Evolutionary conservation across 2,329 filamentous ascomycete genomes (phyloP).

Genomic region (Alternaria postmessia): DNA sequence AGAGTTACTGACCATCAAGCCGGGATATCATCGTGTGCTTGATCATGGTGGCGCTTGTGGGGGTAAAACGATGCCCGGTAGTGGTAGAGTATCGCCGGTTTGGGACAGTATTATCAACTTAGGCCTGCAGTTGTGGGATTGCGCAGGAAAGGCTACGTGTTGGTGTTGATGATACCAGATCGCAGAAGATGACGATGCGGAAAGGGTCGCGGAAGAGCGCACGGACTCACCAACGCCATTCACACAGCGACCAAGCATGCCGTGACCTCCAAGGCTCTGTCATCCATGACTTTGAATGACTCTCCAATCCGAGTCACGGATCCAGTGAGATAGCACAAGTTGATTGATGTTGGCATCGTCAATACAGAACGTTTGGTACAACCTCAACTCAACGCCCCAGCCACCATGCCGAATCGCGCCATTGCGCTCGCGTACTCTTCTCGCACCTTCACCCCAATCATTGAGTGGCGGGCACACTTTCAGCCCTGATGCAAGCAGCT

Average conservation of each 20-base stretch:
- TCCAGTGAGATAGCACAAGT: background rate
- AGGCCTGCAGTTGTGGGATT: background rate
- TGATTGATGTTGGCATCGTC: background rate
- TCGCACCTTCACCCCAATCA: background rate
- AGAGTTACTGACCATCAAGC: constrained; percentile 73
- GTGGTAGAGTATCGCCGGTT: background rate
- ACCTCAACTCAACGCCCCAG: background rate
- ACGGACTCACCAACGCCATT: constrained; percentile 19
- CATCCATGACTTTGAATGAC: background rate
- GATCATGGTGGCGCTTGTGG: constrained; percentile 67
- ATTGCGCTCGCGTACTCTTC: background rate
- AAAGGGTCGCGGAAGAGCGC: constrained; percentile 32
- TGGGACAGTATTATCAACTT: background rate
- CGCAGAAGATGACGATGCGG: constrained; percentile 32
- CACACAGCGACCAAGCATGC: background rate
- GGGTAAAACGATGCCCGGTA: background rate
- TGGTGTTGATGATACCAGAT: constrained; percentile 25
- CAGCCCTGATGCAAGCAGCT: background rate
- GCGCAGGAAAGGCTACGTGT: constrained; percentile 42
- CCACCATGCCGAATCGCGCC: constrained; percentile 4
- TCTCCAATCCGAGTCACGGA: fast-evolving
- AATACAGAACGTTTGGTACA: background rate
- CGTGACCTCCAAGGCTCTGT: background rate
- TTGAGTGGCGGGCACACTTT: background rate
- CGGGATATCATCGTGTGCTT: constrained; percentile 92